Percentiles rank a stretch among this genome's conserved stretches.
Conservation (phyloP, 352 stramenopile species). For the Phytophthora citrophthora region DNA sequence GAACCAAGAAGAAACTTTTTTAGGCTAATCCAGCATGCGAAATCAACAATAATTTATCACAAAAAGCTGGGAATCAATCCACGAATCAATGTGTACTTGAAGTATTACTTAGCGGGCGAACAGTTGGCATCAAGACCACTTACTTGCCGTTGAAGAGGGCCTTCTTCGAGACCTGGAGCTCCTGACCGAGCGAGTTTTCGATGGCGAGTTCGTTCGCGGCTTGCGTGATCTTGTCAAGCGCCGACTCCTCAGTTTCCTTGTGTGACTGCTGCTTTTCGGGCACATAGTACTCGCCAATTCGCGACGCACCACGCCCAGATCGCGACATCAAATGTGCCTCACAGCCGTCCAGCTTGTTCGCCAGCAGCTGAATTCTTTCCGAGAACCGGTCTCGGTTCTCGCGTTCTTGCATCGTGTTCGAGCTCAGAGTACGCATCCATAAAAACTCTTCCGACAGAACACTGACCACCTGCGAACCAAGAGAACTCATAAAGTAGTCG, state of each 20-base stretch:
- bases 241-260: constrained; percentile 78
- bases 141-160: constrained; percentile 86
- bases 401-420: constrained; percentile 89
- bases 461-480: constrained; percentile 92
- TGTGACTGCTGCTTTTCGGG: constrained; percentile 76
- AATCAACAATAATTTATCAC: constrained; percentile 33
- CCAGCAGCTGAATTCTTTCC: constrained; percentile 87
- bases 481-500: constrained; percentile 97
- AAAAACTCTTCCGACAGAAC: constrained; percentile 94
- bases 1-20: constrained; percentile 52
- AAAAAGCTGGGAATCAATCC: constrained; percentile 15
- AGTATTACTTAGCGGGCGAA: constrained; percentile 24
- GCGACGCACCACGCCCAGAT: constrained; percentile 52
- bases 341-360: constrained; percentile 84
- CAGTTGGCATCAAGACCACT: constrained; percentile 22
- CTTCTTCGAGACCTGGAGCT: constrained; percentile 86
- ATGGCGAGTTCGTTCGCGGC: constrained; percentile 88
- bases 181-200: constrained; percentile 82
- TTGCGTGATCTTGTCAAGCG: constrained; percentile 88
- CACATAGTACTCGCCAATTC: constrained; percentile 89
- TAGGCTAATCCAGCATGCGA: constrained; percentile 26
- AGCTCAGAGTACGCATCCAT: constrained; percentile 92
- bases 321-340: constrained; percentile 69
- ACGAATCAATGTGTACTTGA: constrained; percentile 16
- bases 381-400: constrained; percentile 92